Base-by-base conservation (phyloP, 2,329 filamentous ascomycete genomes). In the Pseudodiploospora longispora region DNA sequence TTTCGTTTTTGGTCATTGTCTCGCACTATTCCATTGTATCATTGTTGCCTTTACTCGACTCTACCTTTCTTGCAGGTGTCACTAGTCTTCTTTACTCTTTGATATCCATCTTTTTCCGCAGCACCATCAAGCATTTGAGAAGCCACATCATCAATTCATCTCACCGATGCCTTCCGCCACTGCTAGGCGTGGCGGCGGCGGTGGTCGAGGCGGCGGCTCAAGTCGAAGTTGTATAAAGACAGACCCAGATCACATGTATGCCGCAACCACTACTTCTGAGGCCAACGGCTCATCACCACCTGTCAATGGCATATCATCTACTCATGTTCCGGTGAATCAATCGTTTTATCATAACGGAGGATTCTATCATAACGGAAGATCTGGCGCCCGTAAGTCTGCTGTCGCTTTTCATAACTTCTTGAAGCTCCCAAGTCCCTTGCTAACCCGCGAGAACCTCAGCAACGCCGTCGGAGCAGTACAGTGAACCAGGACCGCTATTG, bases 301-400 rank as follows among this genome's bases (percentile, higher is more conserved):
- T 19, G 19, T 19, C 19, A 19, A 19, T 19, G 19, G 19, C 19
- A 19, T 19, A 19, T 19, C 19, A 19, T 52, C 50, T 1, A 50
- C 32, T 2, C 33, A 47, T 10, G 43, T 47, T 5, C 50, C 42
- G 10, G 42, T 50, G n/a, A 47, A 54, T 34, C 55, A 51, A 33
- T 53, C 57, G 4, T 54, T 59, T 19, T 50, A 53, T 41, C 57
- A 52, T 5, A 50, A 58, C 27, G 55, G 55, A 12, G 55, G 65
- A 44, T 68, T 59, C 27, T 50, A 53, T 41, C 57, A 52, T 5
- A 50, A 58, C 27, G 55, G 55, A 12, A 55, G 65, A 44, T 68
- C 65, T 29, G 59, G 68, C 55, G 65, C 65, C 30, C 65, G 65
- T 67, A 47, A 59, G 65, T 65, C 12, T 12, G 33, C 6, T 5